Conservation (phyloP, 2,329 filamentous ascomycete species). For the Pezicula radicicola region DNA sequence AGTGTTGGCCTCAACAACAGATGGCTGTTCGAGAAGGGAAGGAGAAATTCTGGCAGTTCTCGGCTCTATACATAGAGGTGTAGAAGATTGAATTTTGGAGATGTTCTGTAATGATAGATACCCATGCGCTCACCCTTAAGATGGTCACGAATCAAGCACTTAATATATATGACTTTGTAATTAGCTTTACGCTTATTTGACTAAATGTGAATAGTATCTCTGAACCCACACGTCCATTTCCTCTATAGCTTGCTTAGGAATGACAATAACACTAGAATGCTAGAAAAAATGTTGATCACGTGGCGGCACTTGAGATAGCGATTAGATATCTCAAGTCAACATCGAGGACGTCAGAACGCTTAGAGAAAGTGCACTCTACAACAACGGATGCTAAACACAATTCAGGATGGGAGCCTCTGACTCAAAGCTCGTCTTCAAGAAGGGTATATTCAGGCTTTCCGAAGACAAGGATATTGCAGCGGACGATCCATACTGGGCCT, state of each 20-base stretch:
- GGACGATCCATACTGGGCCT: constrained; percentile 89
- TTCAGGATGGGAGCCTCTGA: constrained; percentile 88
- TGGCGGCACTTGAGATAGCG: not conserved
- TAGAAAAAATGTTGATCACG: not conserved
- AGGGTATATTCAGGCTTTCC: constrained; percentile 95
- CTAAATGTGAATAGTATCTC: not conserved
- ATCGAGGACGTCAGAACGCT: not conserved
- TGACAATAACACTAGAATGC: not conserved
- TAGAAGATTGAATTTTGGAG: not conserved
- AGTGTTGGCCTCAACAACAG: constrained; percentile 84
- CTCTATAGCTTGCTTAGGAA: not conserved
- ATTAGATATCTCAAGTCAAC: not conserved
- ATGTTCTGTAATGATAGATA: constrained; percentile 20
- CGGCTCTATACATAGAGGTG: constrained; percentile 22
- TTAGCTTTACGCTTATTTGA: not conserved
- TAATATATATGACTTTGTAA: not conserved
- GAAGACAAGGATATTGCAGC: constrained; percentile 84
- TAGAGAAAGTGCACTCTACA: not conserved
- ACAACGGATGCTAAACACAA: constrained; percentile 20
- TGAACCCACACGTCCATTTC: not conserved
- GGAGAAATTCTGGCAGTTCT: constrained; percentile 32
- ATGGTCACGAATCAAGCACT: not conserved
- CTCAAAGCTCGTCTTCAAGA: constrained; percentile 98
- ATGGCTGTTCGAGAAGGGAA: constrained; percentile 88
- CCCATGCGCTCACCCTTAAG: constrained; percentile 8